Percentiles rank a stretch among this genome's conserved stretches.
Evolutionary conservation across 2,329 filamentous ascomycete genomes (phyloP).

Genomic region (Neocucurbitaria cava): DNA sequence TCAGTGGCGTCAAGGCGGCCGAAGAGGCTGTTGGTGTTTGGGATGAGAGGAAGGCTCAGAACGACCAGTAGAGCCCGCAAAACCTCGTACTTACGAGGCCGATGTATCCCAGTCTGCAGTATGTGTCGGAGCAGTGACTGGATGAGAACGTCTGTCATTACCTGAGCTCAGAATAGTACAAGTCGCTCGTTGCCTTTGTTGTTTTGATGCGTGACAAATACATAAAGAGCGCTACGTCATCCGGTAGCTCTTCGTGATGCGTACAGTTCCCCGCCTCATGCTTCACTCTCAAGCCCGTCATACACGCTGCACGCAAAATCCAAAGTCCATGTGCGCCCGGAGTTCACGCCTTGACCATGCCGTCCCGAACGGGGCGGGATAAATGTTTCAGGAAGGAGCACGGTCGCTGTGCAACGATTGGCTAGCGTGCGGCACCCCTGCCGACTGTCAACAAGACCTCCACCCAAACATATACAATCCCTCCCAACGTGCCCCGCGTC

Average conservation of each 20-base stretch:
- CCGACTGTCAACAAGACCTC: conserved; percentile 4
- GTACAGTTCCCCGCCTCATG: too few relatives aligned
- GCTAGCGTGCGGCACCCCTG: background rate
- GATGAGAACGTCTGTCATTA: background rate
- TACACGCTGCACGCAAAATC: too few relatives aligned
- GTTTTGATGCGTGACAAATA: background rate
- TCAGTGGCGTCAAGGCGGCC: conserved; percentile 87
- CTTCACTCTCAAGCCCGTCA: background rate
- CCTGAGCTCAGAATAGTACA: background rate
- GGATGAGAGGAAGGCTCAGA: conserved; percentile 78
- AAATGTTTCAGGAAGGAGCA: conserved; percentile 13
- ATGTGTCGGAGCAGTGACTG: background rate
- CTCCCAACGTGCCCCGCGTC: conserved; percentile 19
- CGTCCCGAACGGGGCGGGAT: background rate
- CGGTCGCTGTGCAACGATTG: conserved; percentile 10
- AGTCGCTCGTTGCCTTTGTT: background rate
- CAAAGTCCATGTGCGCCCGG: background rate
- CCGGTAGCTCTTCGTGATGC: too few relatives aligned
- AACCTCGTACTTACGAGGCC: background rate
- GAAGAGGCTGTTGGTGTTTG: conserved; percentile 83
- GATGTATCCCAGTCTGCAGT: background rate
- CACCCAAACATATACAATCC: background rate
- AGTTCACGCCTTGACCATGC: background rate
- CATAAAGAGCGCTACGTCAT: too few relatives aligned
- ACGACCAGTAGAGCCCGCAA: conserved; percentile 59